A percentile compares a stretch with the other conserved stretches of the same genome.
Evolutionary conservation across 2,329 filamentous ascomycete species (phyloP).

Genomic region (Curvularia sp.): DNA sequence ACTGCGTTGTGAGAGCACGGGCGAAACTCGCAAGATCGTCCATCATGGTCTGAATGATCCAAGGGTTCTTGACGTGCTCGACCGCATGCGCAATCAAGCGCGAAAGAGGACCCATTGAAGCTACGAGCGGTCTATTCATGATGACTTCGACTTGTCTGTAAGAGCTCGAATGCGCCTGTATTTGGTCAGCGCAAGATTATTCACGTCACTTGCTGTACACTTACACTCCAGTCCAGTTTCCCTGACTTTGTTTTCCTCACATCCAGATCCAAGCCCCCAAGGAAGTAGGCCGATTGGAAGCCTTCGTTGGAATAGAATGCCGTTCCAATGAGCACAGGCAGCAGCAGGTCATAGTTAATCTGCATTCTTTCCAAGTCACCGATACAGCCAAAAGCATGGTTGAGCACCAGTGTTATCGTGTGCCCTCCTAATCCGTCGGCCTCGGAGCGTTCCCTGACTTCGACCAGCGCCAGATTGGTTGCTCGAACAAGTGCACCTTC

Average conservation of each 20-base stretch:
- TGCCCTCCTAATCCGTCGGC: constrained; percentile 58
- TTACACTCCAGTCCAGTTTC: constrained; percentile 69
- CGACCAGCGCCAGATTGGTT: constrained; percentile 73
- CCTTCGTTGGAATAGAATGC: constrained; percentile 75
- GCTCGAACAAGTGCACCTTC: constrained; percentile 77
- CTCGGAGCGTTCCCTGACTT: constrained; percentile 59
- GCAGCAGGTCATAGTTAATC: constrained; percentile 70
- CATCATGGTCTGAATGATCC: constrained; percentile 60
- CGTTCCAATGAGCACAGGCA: constrained; percentile 73
- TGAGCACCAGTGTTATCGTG: constrained; percentile 72
- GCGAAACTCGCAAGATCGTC: constrained; percentile 73
- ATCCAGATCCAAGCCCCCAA: constrained; percentile 73
- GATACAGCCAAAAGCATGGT: constrained; percentile 76
- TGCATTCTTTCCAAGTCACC: constrained; percentile 64
- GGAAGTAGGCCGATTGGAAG: constrained; percentile 76
- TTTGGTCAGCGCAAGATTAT: constrained; percentile 10
- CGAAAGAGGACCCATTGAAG: constrained; percentile 71
- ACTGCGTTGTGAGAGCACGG: constrained; percentile 70
- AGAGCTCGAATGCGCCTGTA: constrained; percentile 62
- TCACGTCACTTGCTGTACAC: background rate
- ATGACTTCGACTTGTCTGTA: constrained; percentile 66
- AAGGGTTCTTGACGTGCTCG: constrained; percentile 61
- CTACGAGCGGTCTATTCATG: constrained; percentile 66
- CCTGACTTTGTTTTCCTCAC: constrained; percentile 59
- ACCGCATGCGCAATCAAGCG: constrained; percentile 70